Evolutionary conservation across 2,329 filamentous ascomycete genomes (phyloP), one percentile per base, ranked within the genome.

Genomic region (Fusarium dlaminii): DNA sequence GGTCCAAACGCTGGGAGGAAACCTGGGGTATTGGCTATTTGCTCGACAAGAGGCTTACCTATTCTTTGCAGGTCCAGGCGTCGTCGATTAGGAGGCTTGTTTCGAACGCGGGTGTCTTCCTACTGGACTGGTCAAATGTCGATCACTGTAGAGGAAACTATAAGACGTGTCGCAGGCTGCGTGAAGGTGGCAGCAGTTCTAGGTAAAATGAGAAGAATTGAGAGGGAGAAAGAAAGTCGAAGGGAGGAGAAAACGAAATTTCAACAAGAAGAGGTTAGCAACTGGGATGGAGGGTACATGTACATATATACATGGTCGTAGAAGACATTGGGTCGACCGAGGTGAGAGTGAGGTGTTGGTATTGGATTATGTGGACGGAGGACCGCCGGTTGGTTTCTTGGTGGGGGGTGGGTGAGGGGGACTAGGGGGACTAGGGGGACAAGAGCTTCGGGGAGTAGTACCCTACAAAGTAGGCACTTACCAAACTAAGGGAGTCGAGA

Each of bases 281-380:
- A 57, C 39, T 42, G 61, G 61, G 57, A 56, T 56, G 66, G 56
- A 73, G 52, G 66, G 60, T 37, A 58, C 46, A 68, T 64, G 60
- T 66, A 72, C 60, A 73, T 73, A 73, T 67, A 61, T 73, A 71
- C 46, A 72, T 67, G 34, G 34, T 29, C 27, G 30, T 36, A 36
- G 34, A 68, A 34, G 65, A 30, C 64, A 62, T 68, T 55, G 20
- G 52, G 48, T 68, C 29, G 24, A 39, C 42, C 36, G 30, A 63
- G 51, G 49, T 59, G 48, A 40, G 49, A 37, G 49, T 46, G 42
- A 45, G 49, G 46, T 60, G 36, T 36, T 34, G 40, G 63, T 54
- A 67, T 67, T 67, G 65, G 65, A 60, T 56, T 71, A 46, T 52
- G 29, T 57, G 58, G 66, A 72, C 69, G 68, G 68, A 72, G 69